Evolutionary conservation across 768 basidiomycete species (phyloP).

Genomic region (Paxillus involutus): DNA sequence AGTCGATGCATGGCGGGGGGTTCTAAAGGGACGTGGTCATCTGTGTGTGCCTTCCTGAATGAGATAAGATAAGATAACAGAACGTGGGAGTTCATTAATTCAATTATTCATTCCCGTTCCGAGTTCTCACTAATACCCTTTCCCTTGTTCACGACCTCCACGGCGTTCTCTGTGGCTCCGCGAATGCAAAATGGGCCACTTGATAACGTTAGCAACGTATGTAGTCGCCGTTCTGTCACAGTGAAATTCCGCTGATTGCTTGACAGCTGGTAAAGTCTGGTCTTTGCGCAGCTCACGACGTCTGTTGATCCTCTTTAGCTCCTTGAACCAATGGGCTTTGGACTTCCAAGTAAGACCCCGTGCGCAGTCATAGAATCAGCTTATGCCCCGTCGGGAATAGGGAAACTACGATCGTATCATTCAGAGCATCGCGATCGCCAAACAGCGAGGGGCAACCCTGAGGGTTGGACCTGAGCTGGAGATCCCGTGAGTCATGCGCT

Average conservation of each 20-base stretch:
- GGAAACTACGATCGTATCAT: slow-evolving; percentile 94
- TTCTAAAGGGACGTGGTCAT: not conserved
- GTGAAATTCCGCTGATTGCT: slow-evolving; percentile 1
- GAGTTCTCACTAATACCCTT: not conserved
- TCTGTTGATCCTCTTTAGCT: slow-evolving; percentile 48
- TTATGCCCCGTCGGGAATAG: slow-evolving; percentile 36
- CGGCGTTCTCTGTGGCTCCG: not conserved
- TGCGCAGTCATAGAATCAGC: not conserved
- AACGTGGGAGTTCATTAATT: not conserved
- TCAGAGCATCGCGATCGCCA: slow-evolving; percentile 84
- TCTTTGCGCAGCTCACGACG: not conserved
- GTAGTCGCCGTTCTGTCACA: slow-evolving; percentile 19
- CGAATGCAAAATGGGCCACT: slow-evolving; percentile 63
- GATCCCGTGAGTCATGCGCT: slow-evolving; percentile 68
- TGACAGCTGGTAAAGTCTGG: slow-evolving; percentile 24
- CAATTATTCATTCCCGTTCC: too few relatives aligned
- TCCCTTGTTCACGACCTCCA: not conserved
- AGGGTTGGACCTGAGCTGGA: slow-evolving; percentile 97
- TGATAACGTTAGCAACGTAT: slow-evolving; percentile 88
- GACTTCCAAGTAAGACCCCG: slow-evolving; percentile 77
- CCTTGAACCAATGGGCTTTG: slow-evolving; percentile 95
- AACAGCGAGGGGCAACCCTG: slow-evolving; percentile 82
- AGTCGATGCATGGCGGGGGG: slow-evolving; percentile 56
- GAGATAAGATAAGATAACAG: slow-evolving; percentile 18
- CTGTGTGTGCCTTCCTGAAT: not conserved